phyloP scores from a whole-genome alignment of 2,329 filamentous ascomycete species.

The Trichoderma endophyticum region DNA sequence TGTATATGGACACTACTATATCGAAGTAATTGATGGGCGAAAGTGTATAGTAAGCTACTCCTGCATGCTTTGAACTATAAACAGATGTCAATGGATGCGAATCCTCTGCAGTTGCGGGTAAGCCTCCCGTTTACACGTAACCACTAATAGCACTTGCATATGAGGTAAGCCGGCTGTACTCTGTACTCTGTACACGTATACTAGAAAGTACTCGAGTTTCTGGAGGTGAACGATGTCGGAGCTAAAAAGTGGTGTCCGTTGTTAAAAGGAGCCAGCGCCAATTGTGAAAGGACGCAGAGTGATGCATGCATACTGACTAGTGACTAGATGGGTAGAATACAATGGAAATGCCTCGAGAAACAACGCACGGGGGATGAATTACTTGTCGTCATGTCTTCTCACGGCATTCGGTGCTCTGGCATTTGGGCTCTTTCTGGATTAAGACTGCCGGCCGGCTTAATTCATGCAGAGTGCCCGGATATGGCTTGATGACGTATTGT shows the following conservation, averaged over 20 bases:
- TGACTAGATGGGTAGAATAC: background rate
- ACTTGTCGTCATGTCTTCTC: background rate
- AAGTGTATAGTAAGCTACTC: background rate
- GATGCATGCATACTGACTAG: background rate
- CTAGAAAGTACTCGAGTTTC: background rate
- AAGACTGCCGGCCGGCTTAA: background rate
- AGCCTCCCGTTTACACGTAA: conserved; percentile 10
- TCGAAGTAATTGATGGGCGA: too few species aligned
- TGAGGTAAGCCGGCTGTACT: background rate
- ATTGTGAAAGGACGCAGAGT: background rate
- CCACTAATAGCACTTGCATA: background rate
- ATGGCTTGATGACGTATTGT: background rate
- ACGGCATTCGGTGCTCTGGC: background rate
- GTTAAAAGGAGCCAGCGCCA: background rate
- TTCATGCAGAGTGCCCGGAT: background rate
- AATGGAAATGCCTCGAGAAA: background rate
- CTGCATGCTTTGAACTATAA: background rate
- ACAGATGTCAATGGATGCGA: background rate
- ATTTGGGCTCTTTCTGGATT: background rate
- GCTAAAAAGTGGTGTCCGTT: background rate
- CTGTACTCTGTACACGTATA: too few species aligned
- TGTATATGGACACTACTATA: background rate
- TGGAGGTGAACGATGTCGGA: background rate
- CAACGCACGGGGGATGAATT: background rate
- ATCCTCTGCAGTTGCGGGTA: background rate